Conservation (phyloP, 2,329 filamentous ascomycete genomes). For the Neurospora crassa region DNA sequence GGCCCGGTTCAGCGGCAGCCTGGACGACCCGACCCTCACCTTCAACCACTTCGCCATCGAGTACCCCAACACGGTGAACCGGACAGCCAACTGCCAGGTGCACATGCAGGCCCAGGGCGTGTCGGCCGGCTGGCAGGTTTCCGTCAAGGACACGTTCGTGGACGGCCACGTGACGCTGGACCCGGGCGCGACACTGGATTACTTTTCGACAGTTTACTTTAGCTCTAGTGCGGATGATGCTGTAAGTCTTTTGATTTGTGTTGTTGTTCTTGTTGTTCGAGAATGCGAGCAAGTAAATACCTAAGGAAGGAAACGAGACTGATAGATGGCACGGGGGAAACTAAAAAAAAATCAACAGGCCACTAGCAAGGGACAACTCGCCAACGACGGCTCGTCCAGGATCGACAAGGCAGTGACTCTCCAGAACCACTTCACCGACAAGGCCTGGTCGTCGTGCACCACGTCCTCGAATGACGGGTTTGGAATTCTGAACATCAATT, state of each 20-base stretch:
- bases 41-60: conserved; percentile 18
- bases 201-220: conserved; percentile 27
- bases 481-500: conserved; percentile 32
- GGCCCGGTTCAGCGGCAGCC: conserved; percentile 22
- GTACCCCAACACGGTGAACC: conserved; percentile 16
- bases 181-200: conserved; percentile 24
- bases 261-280: not conserved
- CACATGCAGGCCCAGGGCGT: conserved; percentile 24
- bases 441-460: conserved; percentile 28
- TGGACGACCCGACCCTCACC: conserved; percentile 21
- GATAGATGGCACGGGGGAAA: not conserved
- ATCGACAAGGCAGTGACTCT: conserved; percentile 23
- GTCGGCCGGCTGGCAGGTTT: conserved; percentile 29
- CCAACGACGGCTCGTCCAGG: conserved; percentile 17
- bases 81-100: conserved; percentile 28
- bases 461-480: conserved; percentile 18
- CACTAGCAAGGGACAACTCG: conserved; percentile 21
- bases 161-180: conserved; percentile 24
- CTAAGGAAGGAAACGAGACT: not conserved
- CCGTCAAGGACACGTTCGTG: conserved; percentile 24
- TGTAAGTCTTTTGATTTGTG: conserved; percentile 15
- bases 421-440: conserved; percentile 17
- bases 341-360: conserved; percentile 16
- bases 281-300: not conserved
- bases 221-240: conserved; percentile 26